phyloP scores from a whole-genome alignment of 257 asterid genomes.

The Solanum medicagineum region DNA sequence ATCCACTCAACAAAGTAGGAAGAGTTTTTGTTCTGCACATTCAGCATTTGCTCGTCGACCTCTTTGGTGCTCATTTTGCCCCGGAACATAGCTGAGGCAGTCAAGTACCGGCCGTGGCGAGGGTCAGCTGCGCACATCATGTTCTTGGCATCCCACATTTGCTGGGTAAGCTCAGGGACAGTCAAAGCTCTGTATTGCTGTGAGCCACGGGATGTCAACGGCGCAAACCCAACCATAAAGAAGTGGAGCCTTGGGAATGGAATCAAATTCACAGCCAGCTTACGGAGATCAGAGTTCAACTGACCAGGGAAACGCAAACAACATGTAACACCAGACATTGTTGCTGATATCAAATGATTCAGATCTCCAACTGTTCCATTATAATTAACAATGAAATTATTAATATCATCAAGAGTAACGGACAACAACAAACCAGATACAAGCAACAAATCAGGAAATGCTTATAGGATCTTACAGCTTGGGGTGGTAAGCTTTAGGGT shows the following conservation, averaged over 20 bases:
- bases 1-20: neutral
- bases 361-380: neutral
- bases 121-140: constrained; percentile 1
- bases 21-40: neutral
- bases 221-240: constrained; percentile 1
- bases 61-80: neutral
- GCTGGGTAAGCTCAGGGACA: neutral
- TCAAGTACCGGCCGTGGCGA: neutral
- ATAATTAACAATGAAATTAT: neutral
- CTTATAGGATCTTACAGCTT: neutral
- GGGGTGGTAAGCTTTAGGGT: neutral
- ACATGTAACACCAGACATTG: neutral
- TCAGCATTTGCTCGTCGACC: neutral
- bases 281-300: neutral
- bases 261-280: neutral
- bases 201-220: neutral
- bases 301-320: neutral
- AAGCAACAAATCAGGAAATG: neutral
- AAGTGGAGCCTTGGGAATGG: constrained; percentile 1
- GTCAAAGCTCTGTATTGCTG: neutral
- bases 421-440: neutral
- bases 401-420: neutral
- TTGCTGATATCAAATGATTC: neutral
- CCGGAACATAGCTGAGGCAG: neutral
- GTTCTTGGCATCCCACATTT: neutral